Evolutionary conservation across 306 rosid species (phyloP).

Genomic region (Sindora glabra): DNA sequence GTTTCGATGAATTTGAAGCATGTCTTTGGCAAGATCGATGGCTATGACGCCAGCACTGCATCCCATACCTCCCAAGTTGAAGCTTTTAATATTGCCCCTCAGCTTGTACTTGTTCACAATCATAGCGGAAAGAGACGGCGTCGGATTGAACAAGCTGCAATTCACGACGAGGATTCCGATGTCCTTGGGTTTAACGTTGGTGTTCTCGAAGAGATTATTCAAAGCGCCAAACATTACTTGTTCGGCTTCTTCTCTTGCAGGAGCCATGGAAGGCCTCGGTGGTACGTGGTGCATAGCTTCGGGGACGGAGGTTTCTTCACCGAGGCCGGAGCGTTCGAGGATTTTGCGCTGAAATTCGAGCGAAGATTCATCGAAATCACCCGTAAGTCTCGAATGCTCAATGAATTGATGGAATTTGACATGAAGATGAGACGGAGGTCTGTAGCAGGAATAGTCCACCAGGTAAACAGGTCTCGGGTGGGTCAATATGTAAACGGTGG

Average conservation of each 20-base stretch:
- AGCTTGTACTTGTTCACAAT: slow-evolving; percentile 54
- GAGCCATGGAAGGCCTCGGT: slow-evolving; percentile 37
- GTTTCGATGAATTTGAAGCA: slow-evolving; percentile 55
- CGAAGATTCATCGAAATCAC: slow-evolving; percentile 40
- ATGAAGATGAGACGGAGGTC: slow-evolving; percentile 25
- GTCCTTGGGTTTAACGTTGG: slow-evolving; percentile 40
- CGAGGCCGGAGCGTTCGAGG: slow-evolving; percentile 54
- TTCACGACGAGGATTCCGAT: slow-evolving; percentile 62
- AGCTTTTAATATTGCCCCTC: slow-evolving; percentile 41
- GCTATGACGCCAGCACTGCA: slow-evolving; percentile 75
- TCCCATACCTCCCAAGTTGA: slow-evolving; percentile 74
- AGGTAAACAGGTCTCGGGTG: slow-evolving; percentile 57
- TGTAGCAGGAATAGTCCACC: slow-evolving; percentile 40
- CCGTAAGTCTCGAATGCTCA: slow-evolving; percentile 36
- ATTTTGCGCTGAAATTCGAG: slow-evolving; percentile 53
- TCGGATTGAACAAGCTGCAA: slow-evolving; percentile 61
- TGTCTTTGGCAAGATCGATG: slow-evolving; percentile 55
- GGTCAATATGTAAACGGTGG: slow-evolving; percentile 41
- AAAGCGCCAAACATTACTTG: slow-evolving; percentile 55
- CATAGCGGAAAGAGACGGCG: slow-evolving; percentile 67
- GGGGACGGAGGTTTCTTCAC: slow-evolving; percentile 51
- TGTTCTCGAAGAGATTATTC: slow-evolving; percentile 42
- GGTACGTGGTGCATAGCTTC: slow-evolving; percentile 46
- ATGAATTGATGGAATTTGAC: slow-evolving; percentile 26
- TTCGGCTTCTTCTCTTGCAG: slow-evolving; percentile 54